Conservation (phyloP, 2,329 filamentous ascomycete genomes). For the Sarocladiaceae sp. region DNA sequence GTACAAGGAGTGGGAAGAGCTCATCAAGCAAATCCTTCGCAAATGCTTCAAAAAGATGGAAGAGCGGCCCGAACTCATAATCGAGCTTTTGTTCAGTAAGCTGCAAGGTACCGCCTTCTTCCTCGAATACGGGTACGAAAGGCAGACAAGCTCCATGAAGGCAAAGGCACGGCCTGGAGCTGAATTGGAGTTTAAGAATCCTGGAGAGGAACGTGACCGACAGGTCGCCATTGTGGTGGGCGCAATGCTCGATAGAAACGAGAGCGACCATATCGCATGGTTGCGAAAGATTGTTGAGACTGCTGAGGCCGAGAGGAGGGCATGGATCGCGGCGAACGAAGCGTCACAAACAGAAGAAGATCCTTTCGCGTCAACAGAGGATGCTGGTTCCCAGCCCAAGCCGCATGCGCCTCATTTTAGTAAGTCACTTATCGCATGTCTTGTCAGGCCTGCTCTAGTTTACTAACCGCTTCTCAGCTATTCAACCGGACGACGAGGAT, state of each 20-base stretch:
- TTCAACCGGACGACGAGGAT: conserved; percentile 61
- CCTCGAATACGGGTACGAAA: conserved; percentile 86
- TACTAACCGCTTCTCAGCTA: conserved; percentile 37
- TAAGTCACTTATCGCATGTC: conserved; percentile 25
- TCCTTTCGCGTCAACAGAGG: conserved; percentile 21
- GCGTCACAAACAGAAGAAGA: conserved; percentile 43
- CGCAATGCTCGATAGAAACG: conserved; percentile 73
- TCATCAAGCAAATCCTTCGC: conserved; percentile 78
- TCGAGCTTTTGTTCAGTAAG: conserved; percentile 95
- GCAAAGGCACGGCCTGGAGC: conserved; percentile 65
- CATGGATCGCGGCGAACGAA: conserved; percentile 71
- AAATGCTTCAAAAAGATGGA: conserved; percentile 81
- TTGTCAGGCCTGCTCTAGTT: conserved; percentile 9
- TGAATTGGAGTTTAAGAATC: conserved; percentile 75
- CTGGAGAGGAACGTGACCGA: conserved; percentile 58
- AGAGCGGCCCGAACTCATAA: conserved; percentile 77
- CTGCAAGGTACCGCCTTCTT: conserved; percentile 78
- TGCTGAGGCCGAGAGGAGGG: conserved; percentile 68
- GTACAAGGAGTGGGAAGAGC: conserved; percentile 90
- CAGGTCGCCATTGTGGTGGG: conserved; percentile 79
- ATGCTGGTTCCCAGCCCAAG: conserved; percentile 21
- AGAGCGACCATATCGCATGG: conserved; percentile 76
- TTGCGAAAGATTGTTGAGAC: conserved; percentile 65
- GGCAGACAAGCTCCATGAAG: conserved; percentile 64
- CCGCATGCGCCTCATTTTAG: conserved; percentile 25